Base-by-base conservation (phyloP, 202 grass and related monocot genomes). In the Zoysia matrella region DNA sequence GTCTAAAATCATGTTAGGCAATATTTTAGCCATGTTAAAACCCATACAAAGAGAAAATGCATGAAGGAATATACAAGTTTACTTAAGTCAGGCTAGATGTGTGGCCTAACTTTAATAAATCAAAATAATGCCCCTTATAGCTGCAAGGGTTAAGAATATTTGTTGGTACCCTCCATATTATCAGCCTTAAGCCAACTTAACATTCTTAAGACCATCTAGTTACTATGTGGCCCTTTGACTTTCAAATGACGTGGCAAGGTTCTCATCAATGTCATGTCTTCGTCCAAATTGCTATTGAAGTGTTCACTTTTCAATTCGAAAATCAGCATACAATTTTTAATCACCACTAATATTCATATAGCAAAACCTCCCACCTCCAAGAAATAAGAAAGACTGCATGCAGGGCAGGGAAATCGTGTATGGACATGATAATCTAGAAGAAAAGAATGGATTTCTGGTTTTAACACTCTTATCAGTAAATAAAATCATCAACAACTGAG, bases 271-370 rank as follows among this genome's bases (percentile, higher is more conserved):
- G 12, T 14, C 67, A 82, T 65, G 49, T 7, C 50, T 71, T 65
- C 62, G 53, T 57, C 2, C 6, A 8, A 15, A 7, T 2, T 22
- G 52, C 40, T 47, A 15, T 47, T 2, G 5, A 43, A 18, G 12
- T 60, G 42, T 44, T 41, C 30, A 62, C 3, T 41, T 72, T 11
- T 47, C 40, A 76, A 67, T 68, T 57, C 9, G 53, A 80, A 87
- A 41, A 14, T 60, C 71, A 52, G 42, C 2, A 68, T 67, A 67
- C 8, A 4, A 47, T 46, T 68, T 69, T 54, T 62, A 82, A 71
- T 48, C 9, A 69, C 16, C 41, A 64, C 1, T 3, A 55, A 41
- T 11, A 56, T 52, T 71, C 15, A 6, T 11, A 22, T 42, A 76
- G 4, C 14, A 79, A 30, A 69, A 46, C 11, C 52, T 40, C 3